A percentile compares a stretch with the other conserved stretches of the same genome.
Conservation (phyloP, 1,139 yeast species). For the Geotrichum klebahnii region DNA sequence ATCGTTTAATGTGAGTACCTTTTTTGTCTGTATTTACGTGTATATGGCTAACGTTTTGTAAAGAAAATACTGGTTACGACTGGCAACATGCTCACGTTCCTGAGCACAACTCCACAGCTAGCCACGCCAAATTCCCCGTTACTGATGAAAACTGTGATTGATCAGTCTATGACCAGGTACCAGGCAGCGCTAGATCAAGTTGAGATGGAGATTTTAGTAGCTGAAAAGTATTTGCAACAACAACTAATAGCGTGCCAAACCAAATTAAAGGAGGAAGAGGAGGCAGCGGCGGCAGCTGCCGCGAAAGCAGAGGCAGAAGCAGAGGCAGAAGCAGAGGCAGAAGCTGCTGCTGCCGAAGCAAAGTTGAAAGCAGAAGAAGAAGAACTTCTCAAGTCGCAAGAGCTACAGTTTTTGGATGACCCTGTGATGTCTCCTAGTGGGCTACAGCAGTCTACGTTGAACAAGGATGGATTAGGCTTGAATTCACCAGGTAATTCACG, state of each 20-base stretch:
- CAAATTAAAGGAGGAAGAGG: not conserved
- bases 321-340: not conserved
- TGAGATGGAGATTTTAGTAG: constrained; percentile 15
- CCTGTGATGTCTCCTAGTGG: not conserved
- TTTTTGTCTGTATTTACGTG: not conserved
- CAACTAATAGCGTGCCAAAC: not conserved
- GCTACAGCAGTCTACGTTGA: not conserved
- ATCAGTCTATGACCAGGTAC: constrained; percentile 15
- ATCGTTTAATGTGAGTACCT: constrained; percentile 7
- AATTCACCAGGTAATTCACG: not conserved
- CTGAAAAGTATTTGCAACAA: constrained; percentile 7
- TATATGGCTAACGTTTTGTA: not conserved
- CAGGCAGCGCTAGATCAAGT: constrained; percentile 16
- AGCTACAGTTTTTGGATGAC: not conserved
- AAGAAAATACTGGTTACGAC: constrained; percentile 14
- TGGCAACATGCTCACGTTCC: constrained; percentile 17
- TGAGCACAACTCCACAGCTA: constrained; percentile 17
- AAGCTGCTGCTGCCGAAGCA: not conserved
- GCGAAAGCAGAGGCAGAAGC: not conserved
- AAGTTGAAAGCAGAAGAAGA: not conserved
- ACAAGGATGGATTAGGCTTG: not conserved
- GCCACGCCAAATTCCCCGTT: constrained; percentile 18
- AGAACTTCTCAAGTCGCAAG: not conserved
- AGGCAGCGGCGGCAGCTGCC: constrained; percentile 4
- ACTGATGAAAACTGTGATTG: constrained; percentile 15